A percentile compares a stretch with the other conserved stretches of the same genome.
Evolutionary conservation across 192 early-diverging fungal genomes (phyloP).

Genomic region (Nowakowskiella sp.): DNA sequence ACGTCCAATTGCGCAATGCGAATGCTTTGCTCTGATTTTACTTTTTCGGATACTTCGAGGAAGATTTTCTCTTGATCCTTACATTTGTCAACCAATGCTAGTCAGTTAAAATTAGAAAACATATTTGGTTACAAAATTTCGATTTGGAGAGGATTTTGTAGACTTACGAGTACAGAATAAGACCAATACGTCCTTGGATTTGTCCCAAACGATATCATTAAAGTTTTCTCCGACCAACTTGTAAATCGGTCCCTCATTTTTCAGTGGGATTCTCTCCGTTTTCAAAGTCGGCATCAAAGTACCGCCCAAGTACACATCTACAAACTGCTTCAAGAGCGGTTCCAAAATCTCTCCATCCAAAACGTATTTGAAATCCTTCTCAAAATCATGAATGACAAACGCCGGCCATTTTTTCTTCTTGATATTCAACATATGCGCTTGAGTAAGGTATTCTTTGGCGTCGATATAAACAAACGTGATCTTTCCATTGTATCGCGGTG

Average conservation of each 20-base stretch:
- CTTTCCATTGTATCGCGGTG: constrained; percentile 81
- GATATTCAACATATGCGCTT: constrained; percentile 85
- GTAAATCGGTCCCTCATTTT: constrained; percentile 83
- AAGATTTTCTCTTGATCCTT: constrained; percentile 63
- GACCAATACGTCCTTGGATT: constrained; percentile 80
- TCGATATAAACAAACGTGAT: constrained; percentile 89
- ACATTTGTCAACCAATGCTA: constrained; percentile 51
- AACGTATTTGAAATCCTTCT: constrained; percentile 73
- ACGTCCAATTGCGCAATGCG: constrained; percentile 93
- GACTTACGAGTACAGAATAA: constrained; percentile 70
- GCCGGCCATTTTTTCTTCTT: constrained; percentile 89
- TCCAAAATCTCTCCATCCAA: constrained; percentile 59
- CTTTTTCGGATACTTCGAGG: constrained; percentile 64
- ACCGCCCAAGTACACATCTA: constrained; percentile 57
- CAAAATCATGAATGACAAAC: constrained; percentile 77
- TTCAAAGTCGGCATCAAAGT: constrained; percentile 70
- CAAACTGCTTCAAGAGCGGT: constrained; percentile 50
- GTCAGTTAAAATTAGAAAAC: constrained; percentile 14
- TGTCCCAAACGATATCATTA: constrained; percentile 76
- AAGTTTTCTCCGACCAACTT: constrained; percentile 82
- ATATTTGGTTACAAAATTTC: constrained; percentile 1
- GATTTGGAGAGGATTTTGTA: constrained; percentile 14
- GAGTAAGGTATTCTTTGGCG: constrained; percentile 70
- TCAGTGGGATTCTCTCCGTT: constrained; percentile 68
- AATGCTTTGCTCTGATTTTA: constrained; percentile 46